Conservation (phyloP, 768 basidiomycete genomes). For the Suillus ampliporus region DNA sequence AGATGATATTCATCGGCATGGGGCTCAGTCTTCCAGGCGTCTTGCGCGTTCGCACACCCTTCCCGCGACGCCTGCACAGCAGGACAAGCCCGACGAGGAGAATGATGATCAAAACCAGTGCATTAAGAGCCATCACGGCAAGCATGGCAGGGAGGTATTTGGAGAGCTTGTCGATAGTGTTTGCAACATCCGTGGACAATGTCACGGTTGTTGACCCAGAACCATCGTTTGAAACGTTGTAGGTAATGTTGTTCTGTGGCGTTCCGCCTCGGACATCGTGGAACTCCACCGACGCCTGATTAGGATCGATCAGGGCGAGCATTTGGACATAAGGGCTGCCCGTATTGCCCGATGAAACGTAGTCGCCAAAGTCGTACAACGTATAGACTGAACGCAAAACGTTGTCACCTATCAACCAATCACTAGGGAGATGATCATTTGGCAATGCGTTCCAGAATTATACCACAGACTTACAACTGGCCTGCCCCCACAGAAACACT, state of each 20-base stretch:
- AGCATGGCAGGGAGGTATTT: slow-evolving; percentile 76
- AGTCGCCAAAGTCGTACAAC: slow-evolving; percentile 87
- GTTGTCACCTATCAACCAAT: slow-evolving; percentile 85
- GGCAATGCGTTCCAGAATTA: background rate
- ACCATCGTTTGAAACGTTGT: slow-evolving; percentile 50
- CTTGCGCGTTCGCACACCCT: slow-evolving; percentile 41
- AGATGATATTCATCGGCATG: slow-evolving; percentile 56
- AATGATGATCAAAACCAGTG: slow-evolving; percentile 66
- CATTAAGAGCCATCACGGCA: slow-evolving; percentile 78
- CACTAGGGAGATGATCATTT: slow-evolving; percentile 48
- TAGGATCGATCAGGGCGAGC: slow-evolving; percentile 69
- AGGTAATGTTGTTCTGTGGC: slow-evolving; percentile 71
- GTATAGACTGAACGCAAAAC: slow-evolving; percentile 83
- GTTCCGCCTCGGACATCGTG: slow-evolving; percentile 68
- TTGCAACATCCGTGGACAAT: slow-evolving; percentile 61
- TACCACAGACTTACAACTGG: slow-evolving; percentile 61
- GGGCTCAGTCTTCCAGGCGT: slow-evolving; percentile 55
- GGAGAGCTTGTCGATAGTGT: slow-evolving; percentile 66
- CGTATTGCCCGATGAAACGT: slow-evolving; percentile 63
- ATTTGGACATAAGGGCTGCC: slow-evolving; percentile 82
- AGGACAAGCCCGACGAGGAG: slow-evolving; percentile 56
- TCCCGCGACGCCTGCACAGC: slow-evolving; percentile 55
- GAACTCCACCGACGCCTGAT: slow-evolving; percentile 75
- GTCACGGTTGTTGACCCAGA: slow-evolving; percentile 54
- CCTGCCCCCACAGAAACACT: slow-evolving; percentile 59